A percentile compares a stretch with the other conserved stretches of the same genome.
phyloP scores from a whole-genome alignment of 2,329 filamentous ascomycete genomes.

The Aureobasidium leucospermi region DNA sequence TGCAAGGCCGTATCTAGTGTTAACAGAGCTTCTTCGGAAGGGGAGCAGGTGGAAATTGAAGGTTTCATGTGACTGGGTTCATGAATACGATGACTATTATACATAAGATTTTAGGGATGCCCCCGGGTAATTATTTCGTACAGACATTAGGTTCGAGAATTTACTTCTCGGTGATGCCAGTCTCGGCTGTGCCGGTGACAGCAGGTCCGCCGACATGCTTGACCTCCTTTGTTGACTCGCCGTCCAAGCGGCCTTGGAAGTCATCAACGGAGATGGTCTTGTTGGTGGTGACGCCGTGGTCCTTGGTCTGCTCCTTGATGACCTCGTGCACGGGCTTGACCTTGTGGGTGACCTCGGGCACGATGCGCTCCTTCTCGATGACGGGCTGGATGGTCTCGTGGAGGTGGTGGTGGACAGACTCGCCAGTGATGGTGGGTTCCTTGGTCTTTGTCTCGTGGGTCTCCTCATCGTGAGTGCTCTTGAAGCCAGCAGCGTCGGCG shows the following conservation, averaged over 20 bases:
- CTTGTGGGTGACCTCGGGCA: constrained; percentile 61
- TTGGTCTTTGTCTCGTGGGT: constrained; percentile 41
- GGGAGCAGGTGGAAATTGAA: no score
- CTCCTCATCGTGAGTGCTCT: constrained; percentile 16
- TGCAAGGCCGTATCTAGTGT: no score
- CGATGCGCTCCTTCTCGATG: constrained; percentile 58
- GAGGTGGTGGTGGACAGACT: constrained; percentile 59
- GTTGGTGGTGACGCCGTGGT: constrained; percentile 20
- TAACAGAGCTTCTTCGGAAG: no score
- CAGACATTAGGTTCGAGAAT: not conserved
- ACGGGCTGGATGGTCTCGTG: constrained; percentile 66
- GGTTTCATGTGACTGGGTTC: no score
- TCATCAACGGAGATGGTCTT: constrained; percentile 22
- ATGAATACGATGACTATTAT: no score
- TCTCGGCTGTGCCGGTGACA: not conserved
- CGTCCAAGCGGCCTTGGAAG: constrained; percentile 18
- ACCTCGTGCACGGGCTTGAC: constrained; percentile 65
- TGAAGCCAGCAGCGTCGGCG: constrained; percentile 17
- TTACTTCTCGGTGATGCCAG: not conserved
- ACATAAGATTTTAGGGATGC: not conserved
- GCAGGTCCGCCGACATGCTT: not conserved
- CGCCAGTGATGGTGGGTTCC: constrained; percentile 45
- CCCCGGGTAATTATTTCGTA: not conserved
- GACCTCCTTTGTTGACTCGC: constrained; percentile 6
- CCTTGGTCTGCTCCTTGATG: constrained; percentile 12